Base-by-base conservation (phyloP, 192 early-diverging fungal species). In the Podila minutissima region DNA sequence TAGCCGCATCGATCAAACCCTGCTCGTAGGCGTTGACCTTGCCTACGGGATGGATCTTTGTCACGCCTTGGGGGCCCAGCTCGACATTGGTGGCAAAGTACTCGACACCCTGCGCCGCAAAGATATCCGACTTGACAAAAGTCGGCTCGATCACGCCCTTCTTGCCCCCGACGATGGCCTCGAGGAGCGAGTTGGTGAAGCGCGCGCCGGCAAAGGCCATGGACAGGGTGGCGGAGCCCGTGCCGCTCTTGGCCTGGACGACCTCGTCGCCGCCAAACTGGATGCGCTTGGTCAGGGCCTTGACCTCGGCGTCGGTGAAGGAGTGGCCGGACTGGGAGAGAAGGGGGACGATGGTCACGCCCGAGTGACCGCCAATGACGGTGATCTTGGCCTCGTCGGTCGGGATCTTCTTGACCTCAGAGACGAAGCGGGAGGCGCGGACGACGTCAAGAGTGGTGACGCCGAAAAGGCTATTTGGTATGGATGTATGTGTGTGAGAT, bases 191-290 rank as follows among this genome's bases (percentile, higher is more conserved):
- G 86, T 94, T 87, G 69, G 93, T 89, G 85, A 99, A 99, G 59
- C 95, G 89, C 37, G 94, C 92, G 62, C 92, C 94, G 67, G 94
- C 92, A 65, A 90, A 92, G 41, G 94, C 94, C 95, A 95, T 95
- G 51, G 94, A 95, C 66, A 96, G 89, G 26, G 94, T 96, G 64
- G 95, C 94, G 33, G 92, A 93, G 20, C 93, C 95, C 49, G 93
- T 91, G 63, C 97, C 97, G 89, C 96, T 93, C 92, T 98, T 98
- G 79, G 97, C 97, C 91, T 97, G 94, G 82, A 98, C 95, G 37
- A 98, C 97, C 86, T 98, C 97, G 82, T 98, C 97, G 78, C 97
- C 97, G 78, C 95, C 97, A 83, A 92, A 97, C 88, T 98, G 97
- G 84, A 98, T 98, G 82, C 96, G 95, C 78, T 96, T 76, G 65